These are phyloP conservation scores for Penicillium canescens DNA, from an alignment of 495 filamentous ascomycete genomes.

Conservation along the genomic window DNA sequence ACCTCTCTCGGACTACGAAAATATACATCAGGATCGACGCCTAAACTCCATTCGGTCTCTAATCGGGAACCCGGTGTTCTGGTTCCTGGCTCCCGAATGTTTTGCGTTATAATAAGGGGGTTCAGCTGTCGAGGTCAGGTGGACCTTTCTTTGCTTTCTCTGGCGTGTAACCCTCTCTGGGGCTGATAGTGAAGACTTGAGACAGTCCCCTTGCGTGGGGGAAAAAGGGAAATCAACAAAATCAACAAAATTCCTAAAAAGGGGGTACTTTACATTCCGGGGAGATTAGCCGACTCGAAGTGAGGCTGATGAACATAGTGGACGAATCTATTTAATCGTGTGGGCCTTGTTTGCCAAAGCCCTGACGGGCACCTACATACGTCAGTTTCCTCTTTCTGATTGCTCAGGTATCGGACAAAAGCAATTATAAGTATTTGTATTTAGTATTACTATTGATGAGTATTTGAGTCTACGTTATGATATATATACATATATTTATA, in stretches of 20 bases:
- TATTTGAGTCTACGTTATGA: no score
- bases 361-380: constrained; percentile 10
- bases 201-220: constrained; percentile 12
- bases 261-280: constrained; percentile 9
- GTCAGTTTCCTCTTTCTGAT: constrained; percentile 12
- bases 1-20: no score
- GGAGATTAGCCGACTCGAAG: constrained; percentile 7
- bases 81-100: constrained; percentile 17
- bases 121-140: constrained; percentile 11
- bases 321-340: no score
- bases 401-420: constrained; percentile 5
- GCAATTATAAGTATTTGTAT: not conserved
- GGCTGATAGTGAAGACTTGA: constrained; percentile 23
- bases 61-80: constrained; percentile 28
- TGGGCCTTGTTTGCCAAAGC: constrained; percentile 1
- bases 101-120: constrained; percentile 1
- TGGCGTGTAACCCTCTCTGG: constrained; percentile 26
- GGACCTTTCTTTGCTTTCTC: constrained; percentile 9
- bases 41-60: constrained; percentile 23
- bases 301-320: constrained; percentile 5
- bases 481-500: no score
- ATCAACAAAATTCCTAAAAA: constrained; percentile 6
- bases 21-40: constrained; percentile 20
- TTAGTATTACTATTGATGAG: no score
- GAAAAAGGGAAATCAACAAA: not conserved